A percentile compares a stretch with the other conserved stretches of the same genome.
Evolutionary conservation across 1,284 basidiomycete species (phyloP).

Genomic region (Marasmius tenuissimus): DNA sequence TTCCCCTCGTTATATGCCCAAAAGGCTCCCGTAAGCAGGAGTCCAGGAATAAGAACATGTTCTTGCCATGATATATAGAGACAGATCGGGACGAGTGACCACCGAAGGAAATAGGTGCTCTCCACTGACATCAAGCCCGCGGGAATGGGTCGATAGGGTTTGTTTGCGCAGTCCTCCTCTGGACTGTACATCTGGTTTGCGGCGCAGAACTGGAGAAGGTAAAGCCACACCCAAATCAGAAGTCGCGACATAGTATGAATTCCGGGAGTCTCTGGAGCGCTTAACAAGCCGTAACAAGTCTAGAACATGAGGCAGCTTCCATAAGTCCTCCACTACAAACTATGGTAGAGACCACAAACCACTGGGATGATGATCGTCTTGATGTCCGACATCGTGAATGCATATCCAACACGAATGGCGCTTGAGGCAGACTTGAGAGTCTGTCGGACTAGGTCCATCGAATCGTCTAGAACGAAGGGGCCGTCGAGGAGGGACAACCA

Average conservation of each 20-base stretch:
- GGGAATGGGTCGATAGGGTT: slow-evolving; percentile 44
- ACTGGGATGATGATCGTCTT: slow-evolving; percentile 32
- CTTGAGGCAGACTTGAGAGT: not conserved
- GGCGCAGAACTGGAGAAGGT: slow-evolving; percentile 44
- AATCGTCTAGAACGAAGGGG: not conserved
- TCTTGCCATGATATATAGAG: slow-evolving; percentile 27
- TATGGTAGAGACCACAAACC: slow-evolving; percentile 18
- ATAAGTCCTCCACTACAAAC: slow-evolving; percentile 17
- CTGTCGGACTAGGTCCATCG: slow-evolving; percentile 11
- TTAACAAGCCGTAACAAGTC: slow-evolving; percentile 5
- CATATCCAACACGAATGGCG: not conserved
- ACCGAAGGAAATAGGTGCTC: slow-evolving; percentile 32
- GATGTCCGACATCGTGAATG: slow-evolving; percentile 32
- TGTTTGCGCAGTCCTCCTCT: slow-evolving; percentile 43
- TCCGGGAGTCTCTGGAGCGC: slow-evolving; percentile 17
- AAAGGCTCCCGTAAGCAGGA: slow-evolving; percentile 27
- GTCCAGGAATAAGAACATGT: slow-evolving; percentile 25
- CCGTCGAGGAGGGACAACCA: not conserved
- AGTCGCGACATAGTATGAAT: slow-evolving; percentile 18
- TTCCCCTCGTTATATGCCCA: slow-evolving; percentile 35
- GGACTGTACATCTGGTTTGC: slow-evolving; percentile 41
- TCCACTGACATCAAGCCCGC: slow-evolving; percentile 35
- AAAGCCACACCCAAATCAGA: slow-evolving; percentile 42
- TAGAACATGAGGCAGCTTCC: slow-evolving; percentile 13
- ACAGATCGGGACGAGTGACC: slow-evolving; percentile 32